These are phyloP conservation scores for Diplocarpon mali DNA, from an alignment of 2,329 filamentous ascomycete species.

Conservation along the genomic window DNA sequence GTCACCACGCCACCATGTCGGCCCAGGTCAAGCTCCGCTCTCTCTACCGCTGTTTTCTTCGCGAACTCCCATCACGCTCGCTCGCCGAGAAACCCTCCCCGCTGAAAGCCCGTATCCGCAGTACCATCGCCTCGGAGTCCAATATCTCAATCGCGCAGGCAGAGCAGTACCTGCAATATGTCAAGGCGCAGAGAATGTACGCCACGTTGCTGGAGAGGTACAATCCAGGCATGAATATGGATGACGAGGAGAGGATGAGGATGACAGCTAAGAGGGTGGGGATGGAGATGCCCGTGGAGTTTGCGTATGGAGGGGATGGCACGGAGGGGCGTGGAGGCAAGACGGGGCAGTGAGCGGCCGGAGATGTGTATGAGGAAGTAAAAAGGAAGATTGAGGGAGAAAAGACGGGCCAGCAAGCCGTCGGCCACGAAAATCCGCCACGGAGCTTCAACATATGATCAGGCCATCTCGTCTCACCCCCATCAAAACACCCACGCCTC, in stretches of 20 bases:
- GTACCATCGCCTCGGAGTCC: slow-evolving; percentile 39
- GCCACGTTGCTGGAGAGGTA: slow-evolving; percentile 76
- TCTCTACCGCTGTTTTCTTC: slow-evolving; percentile 78
- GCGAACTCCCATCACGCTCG: slow-evolving; percentile 71
- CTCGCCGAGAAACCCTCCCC: slow-evolving; percentile 41
- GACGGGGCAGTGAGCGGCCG: background rate
- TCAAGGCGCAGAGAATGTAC: slow-evolving; percentile 78
- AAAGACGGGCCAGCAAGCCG: too few species aligned
- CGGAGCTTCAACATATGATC: too few species aligned
- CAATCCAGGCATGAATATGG: slow-evolving; percentile 85
- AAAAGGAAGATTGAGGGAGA: background rate
- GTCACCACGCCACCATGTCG: slow-evolving; percentile 14
- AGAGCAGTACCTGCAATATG: slow-evolving; percentile 72
- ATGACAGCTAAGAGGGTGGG: slow-evolving; percentile 80
- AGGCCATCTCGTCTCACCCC: too few species aligned
- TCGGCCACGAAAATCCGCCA: too few species aligned
- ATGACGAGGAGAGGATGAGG: slow-evolving; percentile 71
- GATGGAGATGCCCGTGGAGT: slow-evolving; percentile 72
- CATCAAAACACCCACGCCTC: too few species aligned
- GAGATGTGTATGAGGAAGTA: background rate
- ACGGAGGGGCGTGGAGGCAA: background rate
- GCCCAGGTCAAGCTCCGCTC: slow-evolving; percentile 49
- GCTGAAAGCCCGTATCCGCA: slow-evolving; percentile 59
- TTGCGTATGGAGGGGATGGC: slow-evolving; percentile 5
- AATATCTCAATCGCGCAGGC: slow-evolving; percentile 37